A percentile compares a stretch with the other conserved stretches of the same genome.
Evolutionary conservation across 306 rosid species (phyloP).

Genomic region (Datisca glomerata): DNA sequence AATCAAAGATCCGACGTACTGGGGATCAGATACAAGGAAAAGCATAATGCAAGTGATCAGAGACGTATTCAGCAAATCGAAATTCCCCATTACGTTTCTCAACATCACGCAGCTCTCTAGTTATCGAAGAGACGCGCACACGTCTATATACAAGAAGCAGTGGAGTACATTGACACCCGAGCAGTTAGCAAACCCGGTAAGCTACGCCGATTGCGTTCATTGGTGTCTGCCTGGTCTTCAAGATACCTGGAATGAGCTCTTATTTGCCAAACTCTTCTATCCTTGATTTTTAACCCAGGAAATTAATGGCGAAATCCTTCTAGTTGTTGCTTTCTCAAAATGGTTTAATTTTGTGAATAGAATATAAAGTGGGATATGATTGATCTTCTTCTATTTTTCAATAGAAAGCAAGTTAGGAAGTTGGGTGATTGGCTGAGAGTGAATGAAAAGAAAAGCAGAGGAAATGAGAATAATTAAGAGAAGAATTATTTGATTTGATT

Average conservation of each 20-base stretch:
- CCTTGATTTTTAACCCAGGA: constrained; percentile 25
- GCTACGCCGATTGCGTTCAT: constrained; percentile 90
- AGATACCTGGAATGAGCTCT: constrained; percentile 98
- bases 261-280: constrained; percentile 65
- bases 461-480: no score
- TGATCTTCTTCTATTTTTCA: no score
- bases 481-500: no score
- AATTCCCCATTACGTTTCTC: constrained; percentile 63
- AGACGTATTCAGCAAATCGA: constrained; percentile 49
- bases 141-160: constrained; percentile 86
- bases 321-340: no score
- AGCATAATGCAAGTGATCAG: constrained; percentile 77
- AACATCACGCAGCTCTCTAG: constrained; percentile 81
- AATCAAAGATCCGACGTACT: constrained; percentile 48
- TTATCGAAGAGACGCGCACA: constrained; percentile 85
- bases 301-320: no score
- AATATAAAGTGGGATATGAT: no score
- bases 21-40: constrained; percentile 75
- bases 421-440: no score
- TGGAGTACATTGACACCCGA: constrained; percentile 70
- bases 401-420: no score
- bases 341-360: no score
- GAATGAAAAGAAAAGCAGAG: no score
- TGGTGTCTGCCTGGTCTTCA: constrained; percentile 99
- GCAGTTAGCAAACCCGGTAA: constrained; percentile 69